Percentiles rank a stretch among this genome's conserved stretches.
Evolutionary conservation across 108 stramenopile species (phyloP).

Genomic region (Pseudonitzschia multiseries): DNA sequence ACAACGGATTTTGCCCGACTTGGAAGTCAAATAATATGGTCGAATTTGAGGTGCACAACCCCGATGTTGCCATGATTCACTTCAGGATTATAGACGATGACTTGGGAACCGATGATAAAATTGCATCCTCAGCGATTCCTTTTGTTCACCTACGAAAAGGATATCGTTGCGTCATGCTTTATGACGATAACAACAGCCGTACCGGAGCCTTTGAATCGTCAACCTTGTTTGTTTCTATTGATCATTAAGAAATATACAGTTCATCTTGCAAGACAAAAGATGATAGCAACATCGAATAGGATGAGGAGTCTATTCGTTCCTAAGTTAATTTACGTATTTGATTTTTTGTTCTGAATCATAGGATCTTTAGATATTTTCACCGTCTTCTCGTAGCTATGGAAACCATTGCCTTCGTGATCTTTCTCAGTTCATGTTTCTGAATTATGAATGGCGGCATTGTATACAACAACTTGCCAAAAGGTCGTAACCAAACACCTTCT

Average conservation of each 20-base stretch:
- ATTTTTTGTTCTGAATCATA: not conserved
- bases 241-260: constrained; percentile 2
- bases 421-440: constrained; percentile 35
- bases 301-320: too few relatives aligned
- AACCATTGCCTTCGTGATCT: constrained; percentile 50
- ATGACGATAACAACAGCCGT: constrained; percentile 64
- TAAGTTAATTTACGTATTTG: too few relatives aligned
- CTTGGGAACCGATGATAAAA: constrained; percentile 53
- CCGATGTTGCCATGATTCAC: constrained; percentile 72
- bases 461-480: constrained; percentile 81
- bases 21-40: constrained; percentile 50
- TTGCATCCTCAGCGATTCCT: constrained; percentile 62
- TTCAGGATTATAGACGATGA: constrained; percentile 70
- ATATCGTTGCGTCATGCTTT: constrained; percentile 68
- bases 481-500: constrained; percentile 80
- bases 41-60: constrained; percentile 49
- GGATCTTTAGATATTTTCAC: not conserved
- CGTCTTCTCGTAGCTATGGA: constrained; percentile 30
- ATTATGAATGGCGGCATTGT: constrained; percentile 83
- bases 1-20: constrained; percentile 79
- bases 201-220: constrained; percentile 70
- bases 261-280: too few relatives aligned
- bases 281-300: too few relatives aligned
- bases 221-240: constrained; percentile 58
- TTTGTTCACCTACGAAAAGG: constrained; percentile 72